Base-by-base conservation (phyloP, 1,284 basidiomycete genomes). In the Boletus sp. region DNA sequence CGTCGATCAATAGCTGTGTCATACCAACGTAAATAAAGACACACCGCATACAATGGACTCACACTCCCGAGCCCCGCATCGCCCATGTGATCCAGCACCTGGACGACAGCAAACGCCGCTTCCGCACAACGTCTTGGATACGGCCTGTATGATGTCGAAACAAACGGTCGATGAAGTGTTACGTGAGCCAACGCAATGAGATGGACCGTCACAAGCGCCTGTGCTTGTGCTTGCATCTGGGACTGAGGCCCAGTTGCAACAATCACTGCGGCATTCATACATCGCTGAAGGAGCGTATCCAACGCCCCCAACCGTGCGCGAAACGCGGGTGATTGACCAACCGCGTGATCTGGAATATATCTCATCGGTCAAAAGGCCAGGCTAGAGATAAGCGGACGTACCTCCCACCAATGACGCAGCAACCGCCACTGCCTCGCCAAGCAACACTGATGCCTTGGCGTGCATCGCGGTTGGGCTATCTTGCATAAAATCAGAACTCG, bases 161-260 rank as follows among this genome's bases (percentile, higher is more conserved):
- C 58, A 33, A 75, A 72, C 2, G 71, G 67, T 8, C 68, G 66
- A 52, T 82, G 76, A 10, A 82, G 71, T 17, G 73, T 77, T 5
- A 79, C 74, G 27, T 76, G 69, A 48, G 77, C 74, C 11, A 81
- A 66, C 9, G 78, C 69, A 27, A 56, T 9, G 37, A 71, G 52
- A 47, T 70, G 71, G 47, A 74, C 38, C 3, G 64, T 58, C 54
- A 64, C 54, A 0, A 70, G 52, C 13, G 59, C 49, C 25, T 71
- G 64, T 1, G 48, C 31, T 38, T 56, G 56, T 1, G 67, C 56
- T 66, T 65, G 33, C n/a, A 71, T 66, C 27, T 68, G 70, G 3
- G 66, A 44, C 11, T 63, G 67, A 21, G 55, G 54, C 46, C 62
- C 59, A 19, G 52, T 58, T 6, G 52, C 50, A 35, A 59, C 25